Evolutionary conservation across 768 basidiomycete species (phyloP).

Genomic region (Boletus pseudo-olivaceus): DNA sequence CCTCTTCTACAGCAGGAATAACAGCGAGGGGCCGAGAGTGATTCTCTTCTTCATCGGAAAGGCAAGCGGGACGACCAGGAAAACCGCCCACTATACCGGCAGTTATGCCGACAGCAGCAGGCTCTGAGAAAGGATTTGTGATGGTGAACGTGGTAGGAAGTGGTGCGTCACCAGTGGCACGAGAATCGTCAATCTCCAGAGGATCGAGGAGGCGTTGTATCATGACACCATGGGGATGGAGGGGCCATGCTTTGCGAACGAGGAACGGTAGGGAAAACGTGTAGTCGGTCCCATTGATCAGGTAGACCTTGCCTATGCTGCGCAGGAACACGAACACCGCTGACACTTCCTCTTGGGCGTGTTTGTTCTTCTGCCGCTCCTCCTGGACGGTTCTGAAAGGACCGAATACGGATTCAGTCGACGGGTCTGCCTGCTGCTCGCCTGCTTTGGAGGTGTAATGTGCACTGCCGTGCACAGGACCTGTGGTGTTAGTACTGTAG

Average conservation of each 20-base stretch:
- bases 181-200: slow-evolving; percentile 63
- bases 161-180: slow-evolving; percentile 58
- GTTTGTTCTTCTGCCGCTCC: slow-evolving; percentile 39
- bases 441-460: slow-evolving; percentile 26
- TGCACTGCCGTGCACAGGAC: slow-evolving; percentile 24
- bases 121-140: slow-evolving; percentile 73
- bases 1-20: slow-evolving; percentile 60
- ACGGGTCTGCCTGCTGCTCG: slow-evolving; percentile 15
- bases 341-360: slow-evolving; percentile 38
- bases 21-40: slow-evolving; percentile 48
- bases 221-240: slow-evolving; percentile 74
- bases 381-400: slow-evolving; percentile 41
- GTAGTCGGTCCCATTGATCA: slow-evolving; percentile 68
- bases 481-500: slow-evolving; percentile 37
- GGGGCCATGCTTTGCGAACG: slow-evolving; percentile 74
- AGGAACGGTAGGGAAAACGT: slow-evolving; percentile 80
- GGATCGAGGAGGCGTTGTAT: slow-evolving; percentile 72
- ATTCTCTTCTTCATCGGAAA: slow-evolving; percentile 56
- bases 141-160: slow-evolving; percentile 82
- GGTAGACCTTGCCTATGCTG: slow-evolving; percentile 67
- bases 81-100: slow-evolving; percentile 51
- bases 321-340: slow-evolving; percentile 78
- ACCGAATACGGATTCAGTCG: slow-evolving; percentile 34
- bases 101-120: slow-evolving; percentile 67
- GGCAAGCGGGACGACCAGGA: slow-evolving; percentile 29